These are phyloP conservation scores for Russula olivacea DNA, from an alignment of 768 basidiomycete species.

Conservation along the genomic window DNA sequence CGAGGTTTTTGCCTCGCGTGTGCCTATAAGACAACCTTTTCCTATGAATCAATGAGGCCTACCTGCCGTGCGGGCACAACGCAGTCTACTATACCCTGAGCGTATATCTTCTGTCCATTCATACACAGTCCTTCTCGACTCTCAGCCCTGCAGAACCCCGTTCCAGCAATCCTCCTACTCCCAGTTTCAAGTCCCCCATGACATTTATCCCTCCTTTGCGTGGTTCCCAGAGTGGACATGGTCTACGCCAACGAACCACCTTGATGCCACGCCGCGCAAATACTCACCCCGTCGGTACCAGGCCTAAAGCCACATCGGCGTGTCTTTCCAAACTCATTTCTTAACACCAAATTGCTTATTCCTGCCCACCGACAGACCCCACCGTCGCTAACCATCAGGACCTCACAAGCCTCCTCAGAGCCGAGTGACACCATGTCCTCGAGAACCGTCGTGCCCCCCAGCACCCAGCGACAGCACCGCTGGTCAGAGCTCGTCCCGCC, in stretches of 20 bases:
- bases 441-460: background rate
- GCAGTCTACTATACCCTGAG: background rate
- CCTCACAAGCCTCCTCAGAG: background rate
- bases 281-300: slow-evolving; percentile 2
- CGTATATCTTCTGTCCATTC: slow-evolving; percentile 15
- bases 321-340: background rate
- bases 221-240: background rate
- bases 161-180: background rate
- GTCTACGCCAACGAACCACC: background rate
- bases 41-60: slow-evolving; percentile 13
- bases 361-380: slow-evolving; percentile 11
- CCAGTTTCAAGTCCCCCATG: background rate
- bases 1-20: slow-evolving; percentile 14
- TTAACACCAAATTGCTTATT: background rate
- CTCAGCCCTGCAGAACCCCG: slow-evolving; percentile 18
- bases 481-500: slow-evolving; percentile 58
- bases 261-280: slow-evolving; percentile 11
- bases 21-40: slow-evolving; percentile 19
- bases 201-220: background rate
- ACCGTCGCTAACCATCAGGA: slow-evolving; percentile 4
- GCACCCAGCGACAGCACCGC: slow-evolving; percentile 28
- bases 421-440: slow-evolving; percentile 1
- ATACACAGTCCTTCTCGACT: slow-evolving; percentile 14
- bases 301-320: slow-evolving; percentile 13
- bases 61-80: slow-evolving; percentile 18